Evolutionary conservation across 306 rosid species (phyloP).

Genomic region (Myrica gale): DNA sequence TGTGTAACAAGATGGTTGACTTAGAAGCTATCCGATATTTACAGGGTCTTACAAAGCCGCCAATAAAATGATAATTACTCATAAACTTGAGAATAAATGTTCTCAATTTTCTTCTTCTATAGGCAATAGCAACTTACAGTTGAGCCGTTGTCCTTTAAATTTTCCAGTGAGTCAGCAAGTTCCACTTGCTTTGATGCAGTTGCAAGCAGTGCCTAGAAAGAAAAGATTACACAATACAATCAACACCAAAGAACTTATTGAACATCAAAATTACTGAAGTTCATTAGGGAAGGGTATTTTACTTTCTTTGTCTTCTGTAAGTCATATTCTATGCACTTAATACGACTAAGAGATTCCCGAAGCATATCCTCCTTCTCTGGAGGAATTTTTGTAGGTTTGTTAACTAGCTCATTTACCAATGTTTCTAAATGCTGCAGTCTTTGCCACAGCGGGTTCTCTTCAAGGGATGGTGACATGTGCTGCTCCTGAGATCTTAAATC

Average conservation of each 20-base stretch:
- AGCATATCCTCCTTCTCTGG: constrained; percentile 87
- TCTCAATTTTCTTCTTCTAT: constrained; percentile 11
- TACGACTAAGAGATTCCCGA: constrained; percentile 86
- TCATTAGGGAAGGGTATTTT: constrained; percentile 34
- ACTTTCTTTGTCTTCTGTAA: constrained; percentile 91
- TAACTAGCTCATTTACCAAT: constrained; percentile 63
- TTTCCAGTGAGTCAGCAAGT: constrained; percentile 89
- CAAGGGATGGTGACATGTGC: constrained; percentile 33
- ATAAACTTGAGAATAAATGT: constrained; percentile 1
- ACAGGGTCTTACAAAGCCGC: no score
- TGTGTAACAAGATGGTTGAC: not conserved
- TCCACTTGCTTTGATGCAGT: constrained; percentile 91
- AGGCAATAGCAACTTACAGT: constrained; percentile 52
- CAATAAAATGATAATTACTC: no score
- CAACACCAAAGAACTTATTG: constrained; percentile 26
- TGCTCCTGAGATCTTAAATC: constrained; percentile 52
- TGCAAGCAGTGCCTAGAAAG: constrained; percentile 67
- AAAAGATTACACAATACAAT: constrained; percentile 25
- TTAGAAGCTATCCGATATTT: not conserved
- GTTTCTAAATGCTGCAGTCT: constrained; percentile 81
- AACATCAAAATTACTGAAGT: constrained; percentile 16
- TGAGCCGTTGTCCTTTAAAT: constrained; percentile 47
- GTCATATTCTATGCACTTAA: constrained; percentile 80
- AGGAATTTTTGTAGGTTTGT: constrained; percentile 83
- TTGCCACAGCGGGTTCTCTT: constrained; percentile 63